Evolutionary conservation across 495 filamentous ascomycete species (phyloP), one percentile per base, ranked within the genome.

Genomic region (Pyrenula aspistea): DNA sequence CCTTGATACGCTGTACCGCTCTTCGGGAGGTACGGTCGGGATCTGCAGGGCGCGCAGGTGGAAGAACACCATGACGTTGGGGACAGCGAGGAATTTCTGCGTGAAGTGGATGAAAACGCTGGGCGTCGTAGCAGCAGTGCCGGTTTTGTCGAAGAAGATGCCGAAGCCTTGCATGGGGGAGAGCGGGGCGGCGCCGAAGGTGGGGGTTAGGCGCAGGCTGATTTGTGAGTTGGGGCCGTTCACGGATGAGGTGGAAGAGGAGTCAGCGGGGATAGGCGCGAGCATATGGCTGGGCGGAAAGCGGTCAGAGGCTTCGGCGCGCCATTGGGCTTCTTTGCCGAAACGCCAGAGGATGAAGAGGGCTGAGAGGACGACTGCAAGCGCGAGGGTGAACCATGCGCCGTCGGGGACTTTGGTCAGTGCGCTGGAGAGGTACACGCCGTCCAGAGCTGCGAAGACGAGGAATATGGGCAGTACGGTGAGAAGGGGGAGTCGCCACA

Each of bases 271-370:
- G 31, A 15, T 42, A 8, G 31, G 15, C 4, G 4, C 68, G 0
- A 83, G 59, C 21, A 81, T 68, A 12, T 77, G 68, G 0, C 66
- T 65, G 10, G 73, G 72, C 22, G 71, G 66, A 60, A 84, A 72
- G 0, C 74, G 69, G 57, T 84, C 81, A 53, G 71, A 67, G 0
- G 67, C 72, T 66, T 87, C 83, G 10, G 83, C 77, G 15, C 61
- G 69, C 83, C 83, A 87, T 63, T 87, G 83, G 50, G 73, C 72
- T 58, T 84, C 79, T 63, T 87, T 87, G n/a, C 83, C 83, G 54
- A 77, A 86, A 22, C 84, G 79, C 83, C 83, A 87, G 19, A 86
- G 70, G 47, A 85, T 66, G 57, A 86, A 81, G 24, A 86, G 60
- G 51, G 61, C 68, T 0, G 79, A 71, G 1, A 87, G 69, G 2